Conservation (phyloP, 139 green algal species). For the Picochlorum sp. region DNA sequence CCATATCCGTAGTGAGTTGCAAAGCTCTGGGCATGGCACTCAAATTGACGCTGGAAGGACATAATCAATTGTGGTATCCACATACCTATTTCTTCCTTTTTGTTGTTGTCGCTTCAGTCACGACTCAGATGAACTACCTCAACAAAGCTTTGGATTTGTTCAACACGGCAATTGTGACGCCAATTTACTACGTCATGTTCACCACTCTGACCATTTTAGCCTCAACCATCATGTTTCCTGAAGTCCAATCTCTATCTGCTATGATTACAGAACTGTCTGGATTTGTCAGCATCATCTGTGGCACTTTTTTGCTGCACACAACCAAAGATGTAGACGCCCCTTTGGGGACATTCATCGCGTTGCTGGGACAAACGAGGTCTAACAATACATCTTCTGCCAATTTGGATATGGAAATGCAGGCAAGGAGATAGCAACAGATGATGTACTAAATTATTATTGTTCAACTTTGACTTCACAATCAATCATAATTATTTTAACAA, state of each 20-base stretch:
- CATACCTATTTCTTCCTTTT: constrained; percentile 60
- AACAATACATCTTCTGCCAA: too few species aligned
- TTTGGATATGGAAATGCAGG: too few species aligned
- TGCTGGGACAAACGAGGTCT: too few species aligned
- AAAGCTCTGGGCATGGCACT: constrained; percentile 94
- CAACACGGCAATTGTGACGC: constrained; percentile 94
- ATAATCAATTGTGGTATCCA: constrained; percentile 78
- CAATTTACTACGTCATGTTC: constrained; percentile 99
- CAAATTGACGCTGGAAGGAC: constrained; percentile 80
- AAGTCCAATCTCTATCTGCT: constrained; percentile 52
- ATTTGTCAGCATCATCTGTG: constrained; percentile 89
- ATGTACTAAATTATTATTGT: too few species aligned
- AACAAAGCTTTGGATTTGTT: constrained; percentile 96
- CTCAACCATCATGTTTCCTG: constrained; percentile 62
- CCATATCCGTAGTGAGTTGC: constrained; percentile 88
- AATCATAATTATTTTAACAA: too few species aligned
- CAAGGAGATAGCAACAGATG: too few species aligned
- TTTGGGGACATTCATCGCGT: background rate
- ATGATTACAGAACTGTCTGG: constrained; percentile 69
- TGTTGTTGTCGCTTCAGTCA: constrained; percentile 70
- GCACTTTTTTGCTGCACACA: constrained; percentile 86
- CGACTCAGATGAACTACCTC: constrained; percentile 96
- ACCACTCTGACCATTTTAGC: constrained; percentile 81
- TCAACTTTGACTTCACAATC: too few species aligned
- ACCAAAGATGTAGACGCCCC: constrained; percentile 69